Evolutionary conservation across 306 rosid species (phyloP).

Genomic region (Quercus engelmannii): DNA sequence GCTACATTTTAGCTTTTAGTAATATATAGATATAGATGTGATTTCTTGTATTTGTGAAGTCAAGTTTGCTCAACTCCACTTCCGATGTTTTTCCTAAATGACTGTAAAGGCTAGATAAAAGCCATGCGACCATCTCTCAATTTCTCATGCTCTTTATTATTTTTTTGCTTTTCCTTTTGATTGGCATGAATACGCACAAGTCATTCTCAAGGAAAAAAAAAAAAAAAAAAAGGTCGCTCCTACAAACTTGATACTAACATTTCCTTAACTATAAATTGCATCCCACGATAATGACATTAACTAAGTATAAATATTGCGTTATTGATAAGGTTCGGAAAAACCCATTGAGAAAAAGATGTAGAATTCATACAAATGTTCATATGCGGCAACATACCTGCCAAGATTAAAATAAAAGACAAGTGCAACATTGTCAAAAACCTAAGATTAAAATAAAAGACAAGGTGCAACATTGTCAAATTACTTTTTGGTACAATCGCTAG

Average conservation of each 20-base stretch:
- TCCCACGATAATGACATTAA: neutral
- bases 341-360: neutral
- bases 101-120: constrained; percentile 6
- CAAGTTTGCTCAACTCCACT: neutral
- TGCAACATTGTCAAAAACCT: too few relatives aligned
- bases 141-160: neutral
- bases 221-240: too few relatives aligned
- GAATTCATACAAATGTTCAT: neutral
- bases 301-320: neutral
- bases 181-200: too few relatives aligned
- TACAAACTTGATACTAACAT: too few relatives aligned
- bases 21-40: too few relatives aligned
- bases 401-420: too few relatives aligned
- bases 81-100: neutral
- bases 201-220: too few relatives aligned
- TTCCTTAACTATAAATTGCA: neutral
- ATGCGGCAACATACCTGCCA: neutral
- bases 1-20: too few relatives aligned
- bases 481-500: neutral
- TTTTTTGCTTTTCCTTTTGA: neutral
- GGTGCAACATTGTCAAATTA: neutral
- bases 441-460: neutral
- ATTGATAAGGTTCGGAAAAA: neutral
- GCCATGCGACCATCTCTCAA: constrained; percentile 5
- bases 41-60: too few relatives aligned